phyloP scores from a whole-genome alignment of 768 basidiomycete genomes.

The Rhizopogon roseolus region DNA sequence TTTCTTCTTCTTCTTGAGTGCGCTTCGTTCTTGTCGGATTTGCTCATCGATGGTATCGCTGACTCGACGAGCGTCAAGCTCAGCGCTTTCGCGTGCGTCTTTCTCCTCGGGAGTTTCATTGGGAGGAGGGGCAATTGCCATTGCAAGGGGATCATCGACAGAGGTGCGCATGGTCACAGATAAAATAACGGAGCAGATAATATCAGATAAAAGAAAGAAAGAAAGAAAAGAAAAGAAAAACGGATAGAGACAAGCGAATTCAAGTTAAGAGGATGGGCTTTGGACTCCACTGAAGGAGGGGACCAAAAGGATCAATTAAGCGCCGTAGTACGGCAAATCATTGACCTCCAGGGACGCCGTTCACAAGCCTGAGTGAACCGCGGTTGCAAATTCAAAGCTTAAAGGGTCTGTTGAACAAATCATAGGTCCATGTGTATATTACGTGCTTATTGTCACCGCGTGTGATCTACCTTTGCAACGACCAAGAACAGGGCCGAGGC shows the following conservation, averaged over 20 bases:
- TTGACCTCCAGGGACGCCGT: background rate
- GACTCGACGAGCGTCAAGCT: conserved; percentile 57
- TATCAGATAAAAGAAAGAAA: background rate
- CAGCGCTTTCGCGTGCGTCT: conserved; percentile 49
- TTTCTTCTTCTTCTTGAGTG: conserved; percentile 55
- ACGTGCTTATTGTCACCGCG: background rate
- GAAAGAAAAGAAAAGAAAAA: background rate
- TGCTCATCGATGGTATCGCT: conserved; percentile 77
- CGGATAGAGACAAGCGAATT: background rate
- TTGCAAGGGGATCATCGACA: conserved; percentile 59
- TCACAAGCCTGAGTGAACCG: background rate
- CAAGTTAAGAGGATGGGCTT: background rate
- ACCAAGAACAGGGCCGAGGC: background rate
- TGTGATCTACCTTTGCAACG: background rate
- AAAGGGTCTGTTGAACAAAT: background rate
- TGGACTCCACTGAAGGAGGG: background rate
- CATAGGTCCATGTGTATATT: background rate
- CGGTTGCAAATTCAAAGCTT: background rate
- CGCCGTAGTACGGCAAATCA: background rate
- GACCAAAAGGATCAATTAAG: background rate
- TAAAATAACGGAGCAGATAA: background rate
- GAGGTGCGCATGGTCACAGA: conserved; percentile 18
- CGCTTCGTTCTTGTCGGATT: conserved; percentile 54
- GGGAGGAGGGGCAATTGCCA: conserved; percentile 56
- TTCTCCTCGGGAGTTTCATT: conserved; percentile 59